Conservation (phyloP, 306 rosid genomes). For the Medicago truncatula region MtrunA17r5.0-ANR NC_053043.1:32581001-32581500, state of each 20-base stretch:
- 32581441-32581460: conserved; percentile 73
- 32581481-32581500: conserved; percentile 71
- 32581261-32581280: conserved; percentile 59
- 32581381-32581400: conserved; percentile 75
- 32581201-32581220: conserved; percentile 69
- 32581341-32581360: conserved; percentile 63
- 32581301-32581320: conserved; percentile 64
- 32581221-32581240: conserved; percentile 63
- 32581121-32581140: conserved; percentile 53
- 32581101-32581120: conserved; percentile 55
- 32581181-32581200: conserved; percentile 57
- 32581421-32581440: conserved; percentile 76
- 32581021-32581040: conserved; percentile 70
- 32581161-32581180: conserved; percentile 59
- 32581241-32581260: conserved; percentile 68
- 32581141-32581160: conserved; percentile 57
- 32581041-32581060: conserved; percentile 64
- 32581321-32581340: conserved; percentile 64
- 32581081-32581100: conserved; percentile 57
- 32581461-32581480: conserved; percentile 75
- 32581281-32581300: conserved; percentile 61
- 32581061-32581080: conserved; percentile 57
- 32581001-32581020: conserved; percentile 78
- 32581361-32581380: conserved; percentile 63
- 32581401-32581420: conserved; percentile 57